phyloP scores from a whole-genome alignment of 768 basidiomycete species.

The Mycena alexandri region DNA sequence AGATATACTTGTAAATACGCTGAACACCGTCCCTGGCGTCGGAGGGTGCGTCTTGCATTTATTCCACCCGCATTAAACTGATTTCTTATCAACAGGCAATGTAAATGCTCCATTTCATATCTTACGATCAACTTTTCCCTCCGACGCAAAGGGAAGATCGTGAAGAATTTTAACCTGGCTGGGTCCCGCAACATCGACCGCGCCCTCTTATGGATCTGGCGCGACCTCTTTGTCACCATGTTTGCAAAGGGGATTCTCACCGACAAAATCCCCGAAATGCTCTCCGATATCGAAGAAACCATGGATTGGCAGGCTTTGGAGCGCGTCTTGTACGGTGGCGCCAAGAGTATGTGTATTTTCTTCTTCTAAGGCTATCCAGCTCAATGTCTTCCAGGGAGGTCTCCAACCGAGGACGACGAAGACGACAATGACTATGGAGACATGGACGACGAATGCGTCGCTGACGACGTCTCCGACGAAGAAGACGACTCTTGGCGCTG shows the following conservation, averaged over 20 bases:
- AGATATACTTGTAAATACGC: slow-evolving; percentile 55
- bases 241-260: slow-evolving; percentile 52
- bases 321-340: slow-evolving; percentile 67
- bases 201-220: slow-evolving; percentile 64
- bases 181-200: slow-evolving; percentile 62
- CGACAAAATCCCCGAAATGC: slow-evolving; percentile 61
- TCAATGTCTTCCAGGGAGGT: neutral
- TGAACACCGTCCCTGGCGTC: slow-evolving; percentile 52
- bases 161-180: slow-evolving; percentile 63
- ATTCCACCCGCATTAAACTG: neutral
- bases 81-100: slow-evolving; percentile 51
- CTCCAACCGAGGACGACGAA: slow-evolving; percentile 4
- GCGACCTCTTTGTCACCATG: slow-evolving; percentile 72
- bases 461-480: slow-evolving; percentile 36
- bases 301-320: slow-evolving; percentile 67
- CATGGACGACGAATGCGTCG: slow-evolving; percentile 9
- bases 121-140: slow-evolving; percentile 62
- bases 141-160: slow-evolving; percentile 55
- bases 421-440: slow-evolving; percentile 22
- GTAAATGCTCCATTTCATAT: slow-evolving; percentile 64
- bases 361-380: slow-evolving; percentile 47
- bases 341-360: slow-evolving; percentile 38
- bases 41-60: slow-evolving; percentile 51
- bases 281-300: slow-evolving; percentile 67
- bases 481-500: slow-evolving; percentile 33